These are phyloP conservation scores for Torulaspora globosa DNA, from an alignment of 1,139 yeast species.

Conservation along the genomic window DNA sequence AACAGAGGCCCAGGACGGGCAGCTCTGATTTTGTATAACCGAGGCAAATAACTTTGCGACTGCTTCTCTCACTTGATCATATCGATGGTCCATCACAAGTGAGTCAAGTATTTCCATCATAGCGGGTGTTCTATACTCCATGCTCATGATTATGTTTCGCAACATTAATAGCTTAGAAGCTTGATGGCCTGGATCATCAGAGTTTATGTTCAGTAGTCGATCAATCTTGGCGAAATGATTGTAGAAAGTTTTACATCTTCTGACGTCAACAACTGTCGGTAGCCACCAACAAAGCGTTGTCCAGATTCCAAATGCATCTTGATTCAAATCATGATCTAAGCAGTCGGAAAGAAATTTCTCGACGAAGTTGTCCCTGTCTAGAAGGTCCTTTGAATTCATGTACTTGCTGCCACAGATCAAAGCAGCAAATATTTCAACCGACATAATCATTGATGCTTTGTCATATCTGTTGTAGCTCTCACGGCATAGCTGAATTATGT, in stretches of 20 bases:
- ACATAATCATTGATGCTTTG: conserved; percentile 59
- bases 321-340: conserved; percentile 60
- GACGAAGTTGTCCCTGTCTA: conserved; percentile 47
- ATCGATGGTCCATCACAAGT: conserved; percentile 56
- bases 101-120: conserved; percentile 47
- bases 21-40: conserved; percentile 50
- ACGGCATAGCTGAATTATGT: conserved; percentile 49
- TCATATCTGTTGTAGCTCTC: conserved; percentile 55
- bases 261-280: conserved; percentile 59
- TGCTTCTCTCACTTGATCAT: conserved; percentile 69
- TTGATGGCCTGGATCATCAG: conserved; percentile 65
- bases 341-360: conserved; percentile 44
- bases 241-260: conserved; percentile 59
- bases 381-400: conserved; percentile 34
- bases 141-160: conserved; percentile 50
- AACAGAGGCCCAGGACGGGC: conserved; percentile 47
- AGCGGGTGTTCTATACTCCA: conserved; percentile 57
- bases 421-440: conserved; percentile 59
- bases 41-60: conserved; percentile 63
- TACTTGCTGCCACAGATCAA: conserved; percentile 49
- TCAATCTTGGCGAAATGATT: conserved; percentile 42
- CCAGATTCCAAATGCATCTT: conserved; percentile 79
- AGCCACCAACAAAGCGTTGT: conserved; percentile 70
- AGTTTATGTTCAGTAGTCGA: conserved; percentile 47
- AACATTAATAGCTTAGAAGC: conserved; percentile 56